A percentile compares a stretch with the other conserved stretches of the same genome.
These are phyloP conservation scores for Debaryomyces maramus DNA, from an alignment of 805 yeast species.

Conservation along the genomic window DNA sequence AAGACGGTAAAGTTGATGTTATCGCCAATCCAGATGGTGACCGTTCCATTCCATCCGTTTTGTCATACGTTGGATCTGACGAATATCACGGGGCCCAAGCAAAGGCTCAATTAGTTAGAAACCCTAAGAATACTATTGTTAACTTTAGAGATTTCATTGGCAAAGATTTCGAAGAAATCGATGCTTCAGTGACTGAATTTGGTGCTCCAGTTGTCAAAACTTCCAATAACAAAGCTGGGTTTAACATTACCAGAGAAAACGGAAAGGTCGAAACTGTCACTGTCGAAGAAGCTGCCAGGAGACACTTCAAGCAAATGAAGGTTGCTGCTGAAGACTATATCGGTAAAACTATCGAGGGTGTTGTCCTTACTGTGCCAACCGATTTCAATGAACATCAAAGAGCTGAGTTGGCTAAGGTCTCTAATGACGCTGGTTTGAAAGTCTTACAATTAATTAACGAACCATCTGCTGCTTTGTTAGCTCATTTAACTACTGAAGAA, in stretches of 20 bases:
- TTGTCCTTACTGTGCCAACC: slow-evolving; percentile 88
- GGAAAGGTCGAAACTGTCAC: slow-evolving; percentile 55
- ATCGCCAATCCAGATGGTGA: slow-evolving; percentile 99
- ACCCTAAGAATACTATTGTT: slow-evolving; percentile 79
- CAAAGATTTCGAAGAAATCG: slow-evolving; percentile 62
- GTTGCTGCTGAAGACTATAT: slow-evolving; percentile 90
- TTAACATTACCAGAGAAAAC: slow-evolving; percentile 54
- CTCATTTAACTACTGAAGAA: slow-evolving; percentile 60
- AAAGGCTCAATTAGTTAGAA: slow-evolving; percentile 85
- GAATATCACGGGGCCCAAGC: slow-evolving; percentile 99
- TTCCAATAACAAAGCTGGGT: slow-evolving; percentile 65
- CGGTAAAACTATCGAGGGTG: slow-evolving; percentile 78
- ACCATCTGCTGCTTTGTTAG: slow-evolving; percentile 87
- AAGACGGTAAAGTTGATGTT: slow-evolving; percentile 92
- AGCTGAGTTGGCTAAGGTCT: slow-evolving; percentile 56
- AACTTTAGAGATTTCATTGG: slow-evolving; percentile 95
- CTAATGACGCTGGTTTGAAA: slow-evolving; percentile 70
- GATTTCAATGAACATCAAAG: slow-evolving; percentile 77
- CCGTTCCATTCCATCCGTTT: slow-evolving; percentile 90
- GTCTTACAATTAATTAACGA: slow-evolving; percentile 88
- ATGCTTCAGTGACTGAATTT: slow-evolving; percentile 46
- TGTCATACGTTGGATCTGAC: slow-evolving; percentile 89
- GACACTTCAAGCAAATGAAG: slow-evolving; percentile 81
- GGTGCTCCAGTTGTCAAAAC: slow-evolving; percentile 63
- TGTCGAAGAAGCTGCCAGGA: slow-evolving; percentile 74